A percentile compares a stretch with the other conserved stretches of the same genome.
These are phyloP conservation scores for Chamaecrista fasciculata DNA, from an alignment of 306 rosid genomes.

Conservation along the genomic window DNA sequence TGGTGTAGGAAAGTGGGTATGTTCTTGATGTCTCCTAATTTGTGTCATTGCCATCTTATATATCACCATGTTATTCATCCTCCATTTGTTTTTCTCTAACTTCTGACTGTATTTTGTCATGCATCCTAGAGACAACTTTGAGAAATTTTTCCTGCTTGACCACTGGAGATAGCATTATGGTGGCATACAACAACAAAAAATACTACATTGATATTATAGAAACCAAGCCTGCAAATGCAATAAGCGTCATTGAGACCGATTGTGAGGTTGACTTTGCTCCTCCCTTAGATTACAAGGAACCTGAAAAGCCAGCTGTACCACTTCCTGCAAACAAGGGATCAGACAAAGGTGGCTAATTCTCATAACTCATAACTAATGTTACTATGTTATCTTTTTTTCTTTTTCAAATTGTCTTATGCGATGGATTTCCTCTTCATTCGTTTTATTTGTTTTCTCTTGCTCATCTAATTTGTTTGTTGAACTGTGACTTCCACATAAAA, in stretches of 20 bases:
- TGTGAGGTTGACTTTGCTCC: slow-evolving; percentile 99
- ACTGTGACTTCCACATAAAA: slow-evolving; percentile 15
- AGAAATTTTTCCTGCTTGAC: slow-evolving; percentile 95
- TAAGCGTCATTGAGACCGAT: slow-evolving; percentile 94
- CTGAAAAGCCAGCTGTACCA: slow-evolving; percentile 60
- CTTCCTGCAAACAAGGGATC: slow-evolving; percentile 53
- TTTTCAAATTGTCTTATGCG: not conserved
- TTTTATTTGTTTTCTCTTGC: not conserved
- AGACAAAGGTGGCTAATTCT: slow-evolving; percentile 49
- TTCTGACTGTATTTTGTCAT: slow-evolving; percentile 27
- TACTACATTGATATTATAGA: slow-evolving; percentile 93
- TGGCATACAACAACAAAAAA: slow-evolving; percentile 92
- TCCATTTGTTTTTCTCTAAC: slow-evolving; percentile 9
- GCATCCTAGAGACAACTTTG: slow-evolving; percentile 88
- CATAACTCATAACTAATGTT: not conserved
- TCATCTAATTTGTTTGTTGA: not conserved
- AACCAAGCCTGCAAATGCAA: slow-evolving; percentile 82
- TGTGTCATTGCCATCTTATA: slow-evolving; percentile 6
- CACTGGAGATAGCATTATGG: slow-evolving; percentile 97
- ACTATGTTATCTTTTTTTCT: slow-evolving; percentile 8
- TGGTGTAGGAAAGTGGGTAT: not conserved
- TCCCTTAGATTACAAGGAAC: slow-evolving; percentile 97
- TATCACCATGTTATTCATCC: not conserved
- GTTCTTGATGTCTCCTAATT: not conserved
- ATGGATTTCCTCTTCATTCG: not conserved